Base-by-base conservation (phyloP, 768 basidiomycete genomes). In the Holtermannia corniformis region DNA sequence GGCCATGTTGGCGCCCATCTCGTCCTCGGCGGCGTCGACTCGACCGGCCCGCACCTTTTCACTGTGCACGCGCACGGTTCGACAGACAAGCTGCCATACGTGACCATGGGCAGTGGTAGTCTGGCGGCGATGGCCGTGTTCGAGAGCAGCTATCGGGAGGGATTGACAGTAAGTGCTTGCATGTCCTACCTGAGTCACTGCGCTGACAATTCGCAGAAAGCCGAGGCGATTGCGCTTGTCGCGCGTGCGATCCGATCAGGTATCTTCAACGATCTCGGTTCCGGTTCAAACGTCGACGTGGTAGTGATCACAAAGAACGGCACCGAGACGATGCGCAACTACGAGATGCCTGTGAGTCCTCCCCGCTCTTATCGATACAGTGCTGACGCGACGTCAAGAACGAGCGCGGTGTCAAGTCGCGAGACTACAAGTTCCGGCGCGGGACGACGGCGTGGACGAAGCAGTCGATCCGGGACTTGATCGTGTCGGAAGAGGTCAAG, bases 211-310 rank as follows among this genome's bases (percentile, higher is more conserved):
- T n/a, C 12, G 0, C 72, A 92, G 86, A 80, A 86, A 40, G 79
- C 81, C 41, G 84, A 85, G 22, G 93, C 90, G 2, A 80, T 97
- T 46, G 75, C 76, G 4, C 78, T 97, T 19, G 91, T 96, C 32
- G 81, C 84, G 52, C 78, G 81, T 37, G 92, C 95, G 44, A 83
- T 99, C 64, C 82, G 85, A 21, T 87, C 89, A 1, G 95, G 95
- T 79, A 92, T 99, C 70, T 97, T 95, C 81, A 97, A 99, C 76
- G 95, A 99, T 76, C 81, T 97, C 27, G 95, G 95, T 3, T 96
- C 93, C 0, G 95, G 95, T 41, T 91, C 88, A n/a, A 97, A 99
- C 70, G 81, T 97, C 64, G 95, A 99, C 72, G 93, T 91, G 0
- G 93, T 92, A 72, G 80, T 97, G 61, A 92, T 99, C 74, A 91